Conservation (phyloP, 2,329 filamentous ascomycete species). For the Chaetomium sp. region DNA sequence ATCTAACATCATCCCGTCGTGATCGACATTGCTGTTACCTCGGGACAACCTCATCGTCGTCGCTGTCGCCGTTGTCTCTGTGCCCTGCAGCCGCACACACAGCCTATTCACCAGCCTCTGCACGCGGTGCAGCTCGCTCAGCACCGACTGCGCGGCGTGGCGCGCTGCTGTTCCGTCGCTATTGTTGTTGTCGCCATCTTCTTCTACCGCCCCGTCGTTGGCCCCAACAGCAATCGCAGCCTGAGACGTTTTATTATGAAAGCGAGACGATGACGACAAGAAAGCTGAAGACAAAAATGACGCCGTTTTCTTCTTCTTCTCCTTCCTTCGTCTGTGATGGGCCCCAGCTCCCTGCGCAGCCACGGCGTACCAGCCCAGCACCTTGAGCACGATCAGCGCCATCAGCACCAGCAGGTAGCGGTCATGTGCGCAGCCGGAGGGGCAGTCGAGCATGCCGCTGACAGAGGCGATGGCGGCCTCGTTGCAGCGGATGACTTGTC, state of each 20-base stretch:
- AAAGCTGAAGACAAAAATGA: neutral
- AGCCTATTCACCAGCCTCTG: neutral
- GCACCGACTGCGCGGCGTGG: neutral
- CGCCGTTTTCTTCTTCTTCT: neutral
- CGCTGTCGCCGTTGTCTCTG: no score
- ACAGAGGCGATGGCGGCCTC: neutral
- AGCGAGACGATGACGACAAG: no score
- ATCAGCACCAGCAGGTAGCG: neutral
- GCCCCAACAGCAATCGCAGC: no score
- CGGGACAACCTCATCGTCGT: no score
- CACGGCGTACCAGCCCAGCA: neutral
- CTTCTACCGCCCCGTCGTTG: neutral
- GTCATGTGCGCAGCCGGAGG: neutral
- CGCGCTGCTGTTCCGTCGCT: neutral
- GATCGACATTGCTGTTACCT: no score
- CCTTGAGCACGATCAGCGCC: neutral
- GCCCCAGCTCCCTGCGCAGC: neutral
- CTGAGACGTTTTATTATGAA: no score
- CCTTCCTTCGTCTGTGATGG: neutral
- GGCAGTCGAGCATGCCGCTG: neutral
- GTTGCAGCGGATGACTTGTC: neutral
- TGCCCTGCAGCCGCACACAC: no score
- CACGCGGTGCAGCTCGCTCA: neutral
- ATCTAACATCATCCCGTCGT: no score
- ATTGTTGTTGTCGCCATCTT: neutral